A percentile compares a stretch with the other conserved stretches of the same genome.
These are phyloP conservation scores for Barnettozyma botsteinii DNA, from an alignment of 805 yeast genomes.

Conservation along the genomic window DNA sequence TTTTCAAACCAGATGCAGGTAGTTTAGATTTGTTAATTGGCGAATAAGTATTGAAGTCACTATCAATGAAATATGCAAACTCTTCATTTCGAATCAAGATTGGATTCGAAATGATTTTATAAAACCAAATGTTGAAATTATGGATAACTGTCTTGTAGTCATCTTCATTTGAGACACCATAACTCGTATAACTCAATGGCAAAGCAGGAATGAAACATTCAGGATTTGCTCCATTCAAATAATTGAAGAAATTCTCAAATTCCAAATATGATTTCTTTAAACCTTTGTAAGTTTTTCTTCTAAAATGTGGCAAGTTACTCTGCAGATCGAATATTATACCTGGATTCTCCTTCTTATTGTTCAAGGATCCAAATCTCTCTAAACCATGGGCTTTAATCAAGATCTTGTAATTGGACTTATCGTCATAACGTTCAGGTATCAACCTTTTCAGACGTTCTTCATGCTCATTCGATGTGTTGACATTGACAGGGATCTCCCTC, in stretches of 20 bases:
- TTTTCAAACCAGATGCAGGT: constrained; percentile 78
- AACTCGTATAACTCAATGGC: constrained; percentile 69
- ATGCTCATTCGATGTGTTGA: constrained; percentile 6
- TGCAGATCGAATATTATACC: constrained; percentile 64
- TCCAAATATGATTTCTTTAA: constrained; percentile 79
- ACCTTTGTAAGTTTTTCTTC: constrained; percentile 64
- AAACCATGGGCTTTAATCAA: constrained; percentile 56
- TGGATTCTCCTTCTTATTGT: constrained; percentile 68
- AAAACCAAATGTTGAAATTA: constrained; percentile 82
- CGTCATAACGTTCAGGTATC: constrained; percentile 24
- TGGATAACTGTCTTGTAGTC: constrained; percentile 52
- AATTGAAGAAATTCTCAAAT: constrained; percentile 67
- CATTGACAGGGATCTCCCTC: not conserved
- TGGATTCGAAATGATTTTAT: constrained; percentile 66
- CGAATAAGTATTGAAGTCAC: constrained; percentile 52
- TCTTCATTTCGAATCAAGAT: constrained; percentile 85
- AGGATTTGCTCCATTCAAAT: constrained; percentile 72
- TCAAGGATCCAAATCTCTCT: constrained; percentile 52
- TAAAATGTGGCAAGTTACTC: constrained; percentile 68
- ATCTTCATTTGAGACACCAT: constrained; percentile 81
- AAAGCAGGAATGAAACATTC: constrained; percentile 92
- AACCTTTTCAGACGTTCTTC: constrained; percentile 6
- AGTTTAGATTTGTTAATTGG: constrained; percentile 49
- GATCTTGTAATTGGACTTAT: constrained; percentile 35
- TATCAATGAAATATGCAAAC: constrained; percentile 74